These are phyloP conservation scores for Psilocybe sp. DNA, from an alignment of 768 basidiomycete genomes.

Conservation along the genomic window DNA sequence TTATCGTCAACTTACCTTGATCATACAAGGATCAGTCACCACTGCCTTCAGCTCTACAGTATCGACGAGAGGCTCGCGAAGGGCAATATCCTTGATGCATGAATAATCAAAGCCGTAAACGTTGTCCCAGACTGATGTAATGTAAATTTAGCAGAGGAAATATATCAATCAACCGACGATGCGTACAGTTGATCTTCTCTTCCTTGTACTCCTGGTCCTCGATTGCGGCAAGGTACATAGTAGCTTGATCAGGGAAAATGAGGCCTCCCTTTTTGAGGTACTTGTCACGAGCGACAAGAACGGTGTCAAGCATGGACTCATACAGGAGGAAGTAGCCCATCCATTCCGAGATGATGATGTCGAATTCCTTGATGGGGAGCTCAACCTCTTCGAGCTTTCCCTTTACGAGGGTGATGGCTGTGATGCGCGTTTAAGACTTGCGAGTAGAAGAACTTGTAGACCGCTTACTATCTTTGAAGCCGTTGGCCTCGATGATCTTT, in stretches of 20 bases:
- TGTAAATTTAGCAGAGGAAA: conserved; percentile 1
- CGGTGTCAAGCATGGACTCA: conserved; percentile 99
- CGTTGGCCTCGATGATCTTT: conserved; percentile 95
- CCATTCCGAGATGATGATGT: conserved; percentile 99
- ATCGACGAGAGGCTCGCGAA: conserved; percentile 95
- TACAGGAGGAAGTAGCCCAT: conserved; percentile 99
- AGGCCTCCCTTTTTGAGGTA: conserved; percentile 89
- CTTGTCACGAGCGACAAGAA: conserved; percentile 93
- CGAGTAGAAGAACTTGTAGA: background rate
- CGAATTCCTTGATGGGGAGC: conserved; percentile 87
- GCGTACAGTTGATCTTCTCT: conserved; percentile 98
- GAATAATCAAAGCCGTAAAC: conserved; percentile 99
- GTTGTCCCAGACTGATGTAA: conserved; percentile 93
- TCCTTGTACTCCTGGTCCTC: conserved; percentile 99
- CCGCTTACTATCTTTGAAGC: conserved; percentile 86
- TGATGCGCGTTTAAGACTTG: conserved; percentile 4
- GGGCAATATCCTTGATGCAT: conserved; percentile 97
- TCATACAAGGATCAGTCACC: conserved; percentile 85
- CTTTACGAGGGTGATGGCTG: conserved; percentile 93
- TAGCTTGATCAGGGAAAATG: conserved; percentile 95
- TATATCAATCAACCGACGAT: background rate
- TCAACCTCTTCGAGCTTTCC: conserved; percentile 95
- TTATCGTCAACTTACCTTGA: conserved; percentile 59
- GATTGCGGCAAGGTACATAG: conserved; percentile 91
- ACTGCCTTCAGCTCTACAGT: conserved; percentile 97